Evolutionary conservation across 2,329 filamentous ascomycete genomes (phyloP).

Genomic region (Penicillium sp.): DNA sequence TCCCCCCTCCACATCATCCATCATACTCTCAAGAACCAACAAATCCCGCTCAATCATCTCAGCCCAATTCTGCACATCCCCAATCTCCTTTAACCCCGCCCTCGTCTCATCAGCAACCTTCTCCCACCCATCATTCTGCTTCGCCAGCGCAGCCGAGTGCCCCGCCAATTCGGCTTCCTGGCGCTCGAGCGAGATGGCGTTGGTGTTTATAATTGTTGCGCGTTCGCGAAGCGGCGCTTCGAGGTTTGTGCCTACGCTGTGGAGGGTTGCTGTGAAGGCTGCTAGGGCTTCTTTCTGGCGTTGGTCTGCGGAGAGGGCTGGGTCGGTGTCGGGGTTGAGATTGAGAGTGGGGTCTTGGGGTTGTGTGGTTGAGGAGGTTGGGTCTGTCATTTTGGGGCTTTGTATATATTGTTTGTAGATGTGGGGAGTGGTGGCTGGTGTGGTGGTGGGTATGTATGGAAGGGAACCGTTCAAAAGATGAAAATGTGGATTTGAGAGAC

Average conservation of each 20-base stretch:
- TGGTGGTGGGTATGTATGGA: neutral
- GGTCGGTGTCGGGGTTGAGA: neutral
- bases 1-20: slow-evolving; percentile 24
- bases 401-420: neutral
- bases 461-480: neutral
- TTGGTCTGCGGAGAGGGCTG: slow-evolving; percentile 19
- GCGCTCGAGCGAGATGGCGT: slow-evolving; percentile 52
- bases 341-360: neutral
- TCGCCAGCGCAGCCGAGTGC: slow-evolving; percentile 50
- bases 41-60: slow-evolving; percentile 58
- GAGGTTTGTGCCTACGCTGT: slow-evolving; percentile 48
- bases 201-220: slow-evolving; percentile 57
- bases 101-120: slow-evolving; percentile 55
- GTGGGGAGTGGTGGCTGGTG: neutral
- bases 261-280: slow-evolving; percentile 47
- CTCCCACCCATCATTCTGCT: slow-evolving; percentile 56
- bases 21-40: slow-evolving; percentile 44
- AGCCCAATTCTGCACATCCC: slow-evolving; percentile 66
- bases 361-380: neutral
- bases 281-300: slow-evolving; percentile 44
- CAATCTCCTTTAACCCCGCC: slow-evolving; percentile 60
- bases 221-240: slow-evolving; percentile 55
- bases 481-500: neutral
- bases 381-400: neutral
- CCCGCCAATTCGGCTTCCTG: slow-evolving; percentile 56